Conservation (phyloP, 1,284 basidiomycete species). For the Trichosporon faecale region DNA sequence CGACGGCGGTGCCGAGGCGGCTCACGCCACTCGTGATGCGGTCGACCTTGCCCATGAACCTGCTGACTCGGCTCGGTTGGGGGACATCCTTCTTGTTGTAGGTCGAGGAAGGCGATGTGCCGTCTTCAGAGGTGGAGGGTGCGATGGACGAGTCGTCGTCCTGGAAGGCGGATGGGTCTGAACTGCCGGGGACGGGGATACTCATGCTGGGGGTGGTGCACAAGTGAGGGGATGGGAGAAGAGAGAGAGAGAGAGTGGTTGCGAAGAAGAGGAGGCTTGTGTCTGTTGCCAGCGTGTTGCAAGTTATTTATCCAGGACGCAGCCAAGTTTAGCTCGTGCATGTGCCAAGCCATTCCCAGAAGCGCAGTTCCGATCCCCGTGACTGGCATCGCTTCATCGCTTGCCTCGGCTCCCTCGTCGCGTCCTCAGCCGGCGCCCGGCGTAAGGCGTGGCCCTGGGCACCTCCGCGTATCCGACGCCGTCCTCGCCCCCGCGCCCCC, state of each 20-base stretch:
- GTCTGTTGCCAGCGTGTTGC: background rate
- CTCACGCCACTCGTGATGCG: slow-evolving; percentile 37
- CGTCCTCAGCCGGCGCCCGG: background rate
- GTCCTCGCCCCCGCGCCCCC: no score
- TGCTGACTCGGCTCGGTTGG: slow-evolving; percentile 16
- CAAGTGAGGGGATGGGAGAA: background rate
- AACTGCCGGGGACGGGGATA: background rate
- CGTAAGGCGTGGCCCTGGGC: no score
- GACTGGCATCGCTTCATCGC: background rate
- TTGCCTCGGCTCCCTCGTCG: background rate
- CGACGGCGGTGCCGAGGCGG: slow-evolving; percentile 38
- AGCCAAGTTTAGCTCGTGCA: background rate
- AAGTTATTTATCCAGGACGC: background rate
- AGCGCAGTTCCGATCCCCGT: background rate
- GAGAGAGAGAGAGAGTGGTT: background rate
- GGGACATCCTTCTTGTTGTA: slow-evolving; percentile 32
- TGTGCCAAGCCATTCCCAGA: background rate
- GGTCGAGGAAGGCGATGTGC: slow-evolving; percentile 14
- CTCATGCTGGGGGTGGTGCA: background rate
- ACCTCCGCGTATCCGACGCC: no score
- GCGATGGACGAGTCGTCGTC: slow-evolving; percentile 8
- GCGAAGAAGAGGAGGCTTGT: background rate
- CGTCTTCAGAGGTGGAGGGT: background rate
- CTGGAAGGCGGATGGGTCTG: background rate
- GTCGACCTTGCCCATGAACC: slow-evolving; percentile 41